Base-by-base conservation (phyloP, 192 early-diverging fungal genomes). In the Umbelopsis sp. region DNA sequence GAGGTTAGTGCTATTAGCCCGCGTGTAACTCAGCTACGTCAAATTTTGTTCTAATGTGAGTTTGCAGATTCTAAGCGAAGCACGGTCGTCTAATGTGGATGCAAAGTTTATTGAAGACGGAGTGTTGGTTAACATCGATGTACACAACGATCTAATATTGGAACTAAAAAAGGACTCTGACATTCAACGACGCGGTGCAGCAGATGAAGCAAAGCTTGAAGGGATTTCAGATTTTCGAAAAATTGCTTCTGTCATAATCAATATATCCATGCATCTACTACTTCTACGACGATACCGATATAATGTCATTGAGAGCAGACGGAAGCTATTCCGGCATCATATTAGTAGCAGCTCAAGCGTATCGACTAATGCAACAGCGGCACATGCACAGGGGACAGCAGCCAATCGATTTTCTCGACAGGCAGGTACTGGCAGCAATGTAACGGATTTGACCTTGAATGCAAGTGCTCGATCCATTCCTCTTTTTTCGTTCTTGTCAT, bases 61-160 rank as follows among this genome's bases (percentile, higher is more conserved):
- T 31, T 26, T 52, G 44, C 59, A 79, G 78, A 71, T 80, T 25
- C 65, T 76, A 32, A 38, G 65, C 16, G 79, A 80, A 44, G 79
- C 74, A 3, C 79, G 74, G 11, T 51, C 68, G 29, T 50, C 74
- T 0, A 73, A 50, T 38, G 68, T 53, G 14, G 70, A 76, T 44
- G 53, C 69, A 21, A 74, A 66, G 7, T 73, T 76, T 51, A 62
- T 43, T 24, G 79, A 76, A 22, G 72, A 80, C 17, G 56, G 68
- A n/a, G 50, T 76, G 5, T 65, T 71, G n/a, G 41, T 80, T 31
- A 66, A 36, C 6, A 66, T 80, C 8, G 79, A 72, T 54, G 79
- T 72, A 4, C 79, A 74, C 52, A 41, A 75, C 8, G 74, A 80
- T 56, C 38, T 70, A 24, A 50, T 70, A 12, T 7, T 70, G 21